These are phyloP conservation scores for Aspergillus intermedius DNA, from an alignment of 2,329 filamentous ascomycete species.

Conservation along the genomic window DNA sequence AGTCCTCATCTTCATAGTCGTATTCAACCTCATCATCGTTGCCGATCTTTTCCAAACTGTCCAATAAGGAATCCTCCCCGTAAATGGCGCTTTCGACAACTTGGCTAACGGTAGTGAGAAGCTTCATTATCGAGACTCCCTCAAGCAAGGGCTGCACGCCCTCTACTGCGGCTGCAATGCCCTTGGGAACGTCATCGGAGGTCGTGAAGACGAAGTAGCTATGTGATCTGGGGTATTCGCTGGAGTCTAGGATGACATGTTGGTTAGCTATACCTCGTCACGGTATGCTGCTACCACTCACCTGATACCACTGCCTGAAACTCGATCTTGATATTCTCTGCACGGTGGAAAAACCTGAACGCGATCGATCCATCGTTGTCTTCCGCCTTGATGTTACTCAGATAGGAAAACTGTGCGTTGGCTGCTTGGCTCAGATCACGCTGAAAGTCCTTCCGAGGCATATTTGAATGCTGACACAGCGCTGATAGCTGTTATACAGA, in stretches of 20 bases:
- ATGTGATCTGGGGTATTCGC: slow-evolving; percentile 54
- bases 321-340: slow-evolving; percentile 22
- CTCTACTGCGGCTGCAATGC: slow-evolving; percentile 35
- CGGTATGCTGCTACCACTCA: slow-evolving; percentile 14
- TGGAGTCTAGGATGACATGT: slow-evolving; percentile 43
- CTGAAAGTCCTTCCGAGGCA: slow-evolving; percentile 62
- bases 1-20: slow-evolving; percentile 32
- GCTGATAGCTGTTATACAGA: no score
- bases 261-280: slow-evolving; percentile 3
- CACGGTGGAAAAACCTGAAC: slow-evolving; percentile 48
- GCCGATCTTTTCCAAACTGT: background rate
- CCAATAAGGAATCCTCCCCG: slow-evolving; percentile 3
- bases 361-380: slow-evolving; percentile 67
- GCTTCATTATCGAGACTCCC: slow-evolving; percentile 41
- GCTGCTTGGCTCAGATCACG: slow-evolving; percentile 48
- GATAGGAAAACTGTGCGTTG: slow-evolving; percentile 36
- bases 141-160: slow-evolving; percentile 34
- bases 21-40: slow-evolving; percentile 17
- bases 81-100: slow-evolving; percentile 25
- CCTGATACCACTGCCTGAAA: slow-evolving; percentile 37
- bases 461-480: slow-evolving; percentile 24
- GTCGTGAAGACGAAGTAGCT: slow-evolving; percentile 40
- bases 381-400: slow-evolving; percentile 54
- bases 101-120: slow-evolving; percentile 43
- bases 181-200: slow-evolving; percentile 27